These are phyloP conservation scores for Trichosporon sp. DNA, from an alignment of 1,284 basidiomycete species.

Conservation along the genomic window DNA sequence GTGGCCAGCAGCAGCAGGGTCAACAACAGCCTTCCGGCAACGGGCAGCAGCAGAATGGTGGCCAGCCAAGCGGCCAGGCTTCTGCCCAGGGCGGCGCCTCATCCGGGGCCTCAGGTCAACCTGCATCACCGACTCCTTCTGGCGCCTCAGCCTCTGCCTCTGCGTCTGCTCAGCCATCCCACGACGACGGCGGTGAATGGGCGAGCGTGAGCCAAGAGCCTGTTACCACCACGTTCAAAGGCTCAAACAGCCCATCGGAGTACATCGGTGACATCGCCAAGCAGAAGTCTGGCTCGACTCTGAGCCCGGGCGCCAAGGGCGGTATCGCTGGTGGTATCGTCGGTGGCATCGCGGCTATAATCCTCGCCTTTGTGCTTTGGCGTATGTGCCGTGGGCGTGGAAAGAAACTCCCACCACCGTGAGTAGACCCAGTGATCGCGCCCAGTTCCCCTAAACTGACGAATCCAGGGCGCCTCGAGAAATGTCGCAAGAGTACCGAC, in stretches of 20 bases:
- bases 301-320: conserved; percentile 49
- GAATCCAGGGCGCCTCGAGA: conserved; percentile 42
- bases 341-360: conserved; percentile 40
- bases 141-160: conserved; percentile 10
- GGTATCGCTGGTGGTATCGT: conserved; percentile 52
- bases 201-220: conserved; percentile 8
- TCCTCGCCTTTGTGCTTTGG: conserved; percentile 39
- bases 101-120: not conserved
- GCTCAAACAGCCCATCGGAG: conserved; percentile 5
- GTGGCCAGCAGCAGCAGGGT: not conserved
- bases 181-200: conserved; percentile 19
- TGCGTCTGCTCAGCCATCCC: conserved; percentile 27
- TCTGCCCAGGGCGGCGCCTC: conserved; percentile 3
- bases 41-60: conserved; percentile 8
- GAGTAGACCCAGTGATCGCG: conserved; percentile 29
- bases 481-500: conserved; percentile 34
- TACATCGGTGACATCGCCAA: conserved; percentile 23
- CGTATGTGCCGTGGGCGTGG: conserved; percentile 40
- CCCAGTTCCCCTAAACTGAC: conserved; percentile 19
- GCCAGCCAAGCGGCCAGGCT: not conserved
- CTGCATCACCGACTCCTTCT: conserved; percentile 1
- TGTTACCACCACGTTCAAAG: not conserved
- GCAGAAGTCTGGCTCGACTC: conserved; percentile 23
- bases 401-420: conserved; percentile 52
- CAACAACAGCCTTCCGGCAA: not conserved